phyloP scores from a whole-genome alignment of 169 alveolate genomes.

The Neospora caninum region DNA sequence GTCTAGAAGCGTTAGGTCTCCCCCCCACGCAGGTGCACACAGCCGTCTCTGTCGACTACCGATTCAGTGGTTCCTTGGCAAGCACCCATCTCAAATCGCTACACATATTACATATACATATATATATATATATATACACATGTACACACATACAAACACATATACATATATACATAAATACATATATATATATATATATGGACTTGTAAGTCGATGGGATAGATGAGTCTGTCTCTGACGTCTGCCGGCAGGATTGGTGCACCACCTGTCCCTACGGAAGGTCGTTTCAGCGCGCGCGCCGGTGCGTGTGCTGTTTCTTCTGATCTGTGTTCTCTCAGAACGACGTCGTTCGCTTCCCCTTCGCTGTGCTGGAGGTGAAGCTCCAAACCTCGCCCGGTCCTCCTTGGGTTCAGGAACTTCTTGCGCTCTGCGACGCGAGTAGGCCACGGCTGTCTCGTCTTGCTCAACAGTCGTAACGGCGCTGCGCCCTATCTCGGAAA shows the following conservation, averaged over 20 bases:
- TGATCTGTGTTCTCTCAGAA: constrained; percentile 42
- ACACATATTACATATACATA: not conserved
- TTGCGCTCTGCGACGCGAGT: constrained; percentile 54
- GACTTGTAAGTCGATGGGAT: not conserved
- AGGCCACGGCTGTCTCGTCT: not conserved
- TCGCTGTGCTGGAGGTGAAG: constrained; percentile 77
- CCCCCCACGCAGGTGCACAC: too few relatives aligned
- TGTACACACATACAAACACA: not conserved
- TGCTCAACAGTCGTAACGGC: not conserved
- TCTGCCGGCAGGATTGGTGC: too few relatives aligned
- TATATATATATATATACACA: too few relatives aligned
- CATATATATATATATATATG: not conserved
- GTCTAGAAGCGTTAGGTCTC: too few relatives aligned
- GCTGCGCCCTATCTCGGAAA: too few relatives aligned
- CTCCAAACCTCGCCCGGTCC: constrained; percentile 73
- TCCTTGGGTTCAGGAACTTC: constrained; percentile 75
- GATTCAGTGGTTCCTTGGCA: too few relatives aligned
- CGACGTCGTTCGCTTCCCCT: constrained; percentile 75
- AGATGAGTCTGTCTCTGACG: not conserved
- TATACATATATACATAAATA: not conserved
- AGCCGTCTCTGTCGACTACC: too few relatives aligned
- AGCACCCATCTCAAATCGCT: too few relatives aligned
- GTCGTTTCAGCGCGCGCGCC: too few relatives aligned
- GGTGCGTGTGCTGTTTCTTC: not conserved
- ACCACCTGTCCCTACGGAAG: too few relatives aligned